Evolutionary conservation across 2,329 filamentous ascomycete genomes (phyloP).

Genomic region (Aureobasidium sp.): DNA sequence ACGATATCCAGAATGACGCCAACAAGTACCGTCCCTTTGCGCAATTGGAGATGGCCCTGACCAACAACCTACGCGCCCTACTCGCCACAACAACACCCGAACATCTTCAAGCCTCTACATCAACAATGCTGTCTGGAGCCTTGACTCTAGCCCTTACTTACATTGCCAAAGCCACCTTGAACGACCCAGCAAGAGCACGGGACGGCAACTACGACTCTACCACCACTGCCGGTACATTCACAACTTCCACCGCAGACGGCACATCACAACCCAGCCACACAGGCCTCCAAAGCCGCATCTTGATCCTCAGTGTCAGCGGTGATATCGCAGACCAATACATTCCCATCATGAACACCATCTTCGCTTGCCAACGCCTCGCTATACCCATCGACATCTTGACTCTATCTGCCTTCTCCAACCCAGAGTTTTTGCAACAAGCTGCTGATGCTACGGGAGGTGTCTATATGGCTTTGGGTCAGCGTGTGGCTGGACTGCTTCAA

Average conservation of each 20-base stretch:
- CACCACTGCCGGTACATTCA: slow-evolving; percentile 63
- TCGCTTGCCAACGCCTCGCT: slow-evolving; percentile 88
- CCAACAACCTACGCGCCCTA: slow-evolving; percentile 77
- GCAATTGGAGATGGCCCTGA: slow-evolving; percentile 83
- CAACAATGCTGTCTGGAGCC: slow-evolving; percentile 91
- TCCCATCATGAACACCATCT: slow-evolving; percentile 98
- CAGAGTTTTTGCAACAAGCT: slow-evolving; percentile 95
- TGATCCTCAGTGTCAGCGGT: slow-evolving; percentile 91
- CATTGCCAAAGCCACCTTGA: slow-evolving; percentile 80
- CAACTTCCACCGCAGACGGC: slow-evolving; percentile 55
- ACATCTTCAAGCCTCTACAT: slow-evolving; percentile 73
- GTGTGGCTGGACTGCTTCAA: slow-evolving; percentile 73
- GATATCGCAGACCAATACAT: slow-evolving; percentile 94
- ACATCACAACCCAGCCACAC: slow-evolving; percentile 38
- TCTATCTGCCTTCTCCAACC: slow-evolving; percentile 73
- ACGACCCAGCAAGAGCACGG: slow-evolving; percentile 32
- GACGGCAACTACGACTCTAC: slow-evolving; percentile 43
- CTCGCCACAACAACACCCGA: slow-evolving; percentile 71
- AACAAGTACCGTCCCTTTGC: slow-evolving; percentile 98
- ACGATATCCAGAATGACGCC: slow-evolving; percentile 47
- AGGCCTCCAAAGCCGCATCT: slow-evolving; percentile 80
- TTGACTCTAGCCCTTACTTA: slow-evolving; percentile 90
- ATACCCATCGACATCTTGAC: slow-evolving; percentile 96
- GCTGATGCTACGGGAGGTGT: slow-evolving; percentile 76
- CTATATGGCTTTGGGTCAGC: slow-evolving; percentile 62